A percentile compares a stretch with the other conserved stretches of the same genome.
Evolutionary conservation across 805 yeast genomes (phyloP).

Genomic region (Candida pini): DNA sequence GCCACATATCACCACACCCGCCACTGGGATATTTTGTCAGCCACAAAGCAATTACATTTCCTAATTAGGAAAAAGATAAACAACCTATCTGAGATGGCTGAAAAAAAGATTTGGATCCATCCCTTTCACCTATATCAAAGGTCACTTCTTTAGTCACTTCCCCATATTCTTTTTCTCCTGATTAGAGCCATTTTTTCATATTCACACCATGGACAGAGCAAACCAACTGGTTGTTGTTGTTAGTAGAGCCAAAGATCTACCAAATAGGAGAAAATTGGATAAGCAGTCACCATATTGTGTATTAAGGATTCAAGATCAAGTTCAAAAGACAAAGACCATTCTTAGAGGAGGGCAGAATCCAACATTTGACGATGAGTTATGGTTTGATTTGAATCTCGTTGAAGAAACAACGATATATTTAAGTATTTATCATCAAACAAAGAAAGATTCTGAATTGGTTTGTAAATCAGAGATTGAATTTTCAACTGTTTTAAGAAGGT

Average conservation of each 20-base stretch:
- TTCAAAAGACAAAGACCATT: slow-evolving; percentile 71
- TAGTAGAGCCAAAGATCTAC: slow-evolving; percentile 76
- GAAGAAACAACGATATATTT: slow-evolving; percentile 59
- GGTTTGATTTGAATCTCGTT: slow-evolving; percentile 61
- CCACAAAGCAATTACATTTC: slow-evolving; percentile 4
- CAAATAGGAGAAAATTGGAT: slow-evolving; percentile 79
- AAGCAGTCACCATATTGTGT: slow-evolving; percentile 92
- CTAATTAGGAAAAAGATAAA: slow-evolving; percentile 6
- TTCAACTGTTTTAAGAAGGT: slow-evolving; percentile 60
- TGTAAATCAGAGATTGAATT: slow-evolving; percentile 80
- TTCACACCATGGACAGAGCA: not conserved
- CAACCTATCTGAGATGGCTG: slow-evolving; percentile 5
- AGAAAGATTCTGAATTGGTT: slow-evolving; percentile 79
- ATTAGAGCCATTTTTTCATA: no score
- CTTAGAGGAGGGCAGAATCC: slow-evolving; percentile 94
- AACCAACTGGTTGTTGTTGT: slow-evolving; percentile 70
- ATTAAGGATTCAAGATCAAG: slow-evolving; percentile 72
- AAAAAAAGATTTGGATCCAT: not conserved
- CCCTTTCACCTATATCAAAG: no score
- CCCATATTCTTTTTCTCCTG: no score
- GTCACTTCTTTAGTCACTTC: no score
- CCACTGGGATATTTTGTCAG: no score
- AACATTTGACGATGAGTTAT: slow-evolving; percentile 71
- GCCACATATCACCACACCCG: no score
- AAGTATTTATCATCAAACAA: slow-evolving; percentile 79